Conservation (phyloP, 352 stramenopile species). For the Phytophthora tentaculata region DNA sequence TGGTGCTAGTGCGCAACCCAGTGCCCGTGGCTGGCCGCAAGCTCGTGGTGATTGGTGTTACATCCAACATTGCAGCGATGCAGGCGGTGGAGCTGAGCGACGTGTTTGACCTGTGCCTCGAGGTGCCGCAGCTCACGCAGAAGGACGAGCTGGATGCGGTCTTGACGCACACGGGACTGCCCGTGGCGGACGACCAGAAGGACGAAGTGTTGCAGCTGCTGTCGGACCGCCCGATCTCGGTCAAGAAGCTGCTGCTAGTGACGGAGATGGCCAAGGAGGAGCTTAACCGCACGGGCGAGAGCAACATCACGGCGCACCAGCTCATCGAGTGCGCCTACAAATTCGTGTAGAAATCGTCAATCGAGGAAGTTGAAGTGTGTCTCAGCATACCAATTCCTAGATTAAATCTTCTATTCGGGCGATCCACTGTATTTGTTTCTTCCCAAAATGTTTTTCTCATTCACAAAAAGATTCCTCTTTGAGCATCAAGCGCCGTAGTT, state of each 20-base stretch:
- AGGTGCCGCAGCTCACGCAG: slow-evolving; percentile 92
- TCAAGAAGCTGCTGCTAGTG: slow-evolving; percentile 98
- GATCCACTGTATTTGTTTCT: background rate
- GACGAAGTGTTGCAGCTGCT: slow-evolving; percentile 73
- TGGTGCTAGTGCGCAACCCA: slow-evolving; percentile 98
- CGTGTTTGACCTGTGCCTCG: slow-evolving; percentile 94
- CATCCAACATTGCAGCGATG: slow-evolving; percentile 91
- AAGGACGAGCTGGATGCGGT: slow-evolving; percentile 91
- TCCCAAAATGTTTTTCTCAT: background rate
- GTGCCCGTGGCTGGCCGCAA: slow-evolving; percentile 93
- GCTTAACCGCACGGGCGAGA: slow-evolving; percentile 64
- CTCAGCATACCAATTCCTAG: slow-evolving; percentile 11
- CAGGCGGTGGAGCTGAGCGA: slow-evolving; percentile 94
- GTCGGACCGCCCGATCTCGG: slow-evolving; percentile 94
- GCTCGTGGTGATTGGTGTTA: slow-evolving; percentile 97
- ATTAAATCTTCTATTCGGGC: slow-evolving; percentile 12
- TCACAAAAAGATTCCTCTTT: slow-evolving; percentile 20
- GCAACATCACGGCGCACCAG: slow-evolving; percentile 72
- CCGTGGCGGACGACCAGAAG: slow-evolving; percentile 70
- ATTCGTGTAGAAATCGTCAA: slow-evolving; percentile 52
- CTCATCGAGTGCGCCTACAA: slow-evolving; percentile 89
- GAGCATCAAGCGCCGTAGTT: slow-evolving; percentile 21
- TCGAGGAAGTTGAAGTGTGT: slow-evolving; percentile 29
- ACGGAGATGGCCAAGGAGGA: slow-evolving; percentile 97
- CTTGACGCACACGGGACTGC: slow-evolving; percentile 82